phyloP scores from a whole-genome alignment of 208 protist species.

The Novymonas esmeraldas region DNA sequence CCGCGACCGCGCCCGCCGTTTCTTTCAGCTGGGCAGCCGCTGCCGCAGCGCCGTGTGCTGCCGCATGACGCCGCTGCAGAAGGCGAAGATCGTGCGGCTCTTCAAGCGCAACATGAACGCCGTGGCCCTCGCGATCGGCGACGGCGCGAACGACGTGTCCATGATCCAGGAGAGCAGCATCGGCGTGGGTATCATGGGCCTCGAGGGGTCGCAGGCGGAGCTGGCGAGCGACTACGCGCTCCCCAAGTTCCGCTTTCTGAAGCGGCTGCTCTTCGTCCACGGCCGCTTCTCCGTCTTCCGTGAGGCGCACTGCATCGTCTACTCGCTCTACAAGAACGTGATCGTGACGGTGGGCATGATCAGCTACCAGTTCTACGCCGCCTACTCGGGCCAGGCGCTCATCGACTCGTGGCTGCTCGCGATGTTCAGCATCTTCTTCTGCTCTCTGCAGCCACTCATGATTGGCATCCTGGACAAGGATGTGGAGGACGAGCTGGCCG shows the following conservation, averaged over 20 bases:
- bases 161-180: slow-evolving; percentile 96
- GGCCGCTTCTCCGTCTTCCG: slow-evolving; percentile 92
- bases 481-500: slow-evolving; percentile 81
- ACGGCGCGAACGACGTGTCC: slow-evolving; percentile 92
- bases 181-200: slow-evolving; percentile 95
- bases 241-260: slow-evolving; percentile 90
- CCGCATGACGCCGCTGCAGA: slow-evolving; percentile 84
- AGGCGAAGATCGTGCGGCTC: slow-evolving; percentile 72
- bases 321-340: slow-evolving; percentile 97
- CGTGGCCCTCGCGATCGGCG: slow-evolving; percentile 79
- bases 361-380: slow-evolving; percentile 77
- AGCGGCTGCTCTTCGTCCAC: slow-evolving; percentile 93
- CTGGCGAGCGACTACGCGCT: slow-evolving; percentile 93
- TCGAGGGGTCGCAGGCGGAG: slow-evolving; percentile 95
- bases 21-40: slow-evolving; percentile 64
- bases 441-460: slow-evolving; percentile 75
- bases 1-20: slow-evolving; percentile 40
- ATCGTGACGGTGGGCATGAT: slow-evolving; percentile 82
- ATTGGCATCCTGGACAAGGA: slow-evolving; percentile 90
- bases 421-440: slow-evolving; percentile 86
- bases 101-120: slow-evolving; percentile 59
- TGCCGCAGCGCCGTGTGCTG: slow-evolving; percentile 85
- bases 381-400: slow-evolving; percentile 87
- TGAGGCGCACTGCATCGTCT: slow-evolving; percentile 88
- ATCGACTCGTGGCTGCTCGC: slow-evolving; percentile 87